phyloP scores from a whole-genome alignment of 2,329 filamentous ascomycete species.

The Ascochyta fabae region DNA sequence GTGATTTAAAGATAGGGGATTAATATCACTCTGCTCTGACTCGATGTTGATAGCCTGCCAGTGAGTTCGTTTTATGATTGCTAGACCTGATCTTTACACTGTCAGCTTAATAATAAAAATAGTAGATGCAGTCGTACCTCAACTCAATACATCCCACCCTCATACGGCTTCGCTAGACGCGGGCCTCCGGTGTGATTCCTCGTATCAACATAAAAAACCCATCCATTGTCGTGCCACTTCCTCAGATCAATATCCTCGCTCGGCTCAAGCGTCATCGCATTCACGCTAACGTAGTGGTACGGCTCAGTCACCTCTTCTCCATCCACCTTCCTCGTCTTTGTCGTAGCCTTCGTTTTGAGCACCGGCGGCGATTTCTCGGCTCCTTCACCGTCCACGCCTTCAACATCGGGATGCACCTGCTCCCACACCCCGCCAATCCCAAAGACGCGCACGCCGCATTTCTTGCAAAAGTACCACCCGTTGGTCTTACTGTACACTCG shows the following conservation, averaged over 20 bases:
- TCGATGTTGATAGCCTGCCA: background rate
- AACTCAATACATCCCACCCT: conserved; percentile 18
- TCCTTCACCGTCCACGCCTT: conserved; percentile 16
- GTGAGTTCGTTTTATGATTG: background rate
- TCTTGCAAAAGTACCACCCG: conserved; percentile 57
- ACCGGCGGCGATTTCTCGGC: conserved; percentile 22
- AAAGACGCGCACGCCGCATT: conserved; percentile 56
- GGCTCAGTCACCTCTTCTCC: conserved; percentile 22
- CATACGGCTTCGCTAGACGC: conserved; percentile 8
- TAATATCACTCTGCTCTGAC: background rate
- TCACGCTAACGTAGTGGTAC: conserved; percentile 42
- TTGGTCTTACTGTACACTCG: conserved; percentile 37
- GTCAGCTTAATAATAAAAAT: too few species aligned
- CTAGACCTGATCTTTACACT: background rate
- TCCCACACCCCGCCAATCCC: conserved; percentile 41
- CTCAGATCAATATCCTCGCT: conserved; percentile 37
- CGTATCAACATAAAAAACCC: conserved; percentile 41
- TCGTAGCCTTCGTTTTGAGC: conserved; percentile 28
- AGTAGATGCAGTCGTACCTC: background rate
- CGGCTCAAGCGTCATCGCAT: conserved; percentile 41
- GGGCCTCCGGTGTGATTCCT: conserved; percentile 7
- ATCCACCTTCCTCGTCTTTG: conserved; percentile 13
- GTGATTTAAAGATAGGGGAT: background rate
- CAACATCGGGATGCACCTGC: conserved; percentile 28
- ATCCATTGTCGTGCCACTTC: conserved; percentile 44